A percentile compares a stretch with the other conserved stretches of the same genome.
Evolutionary conservation across 768 basidiomycete genomes (phyloP).

Genomic region (Suillus variegatus): DNA sequence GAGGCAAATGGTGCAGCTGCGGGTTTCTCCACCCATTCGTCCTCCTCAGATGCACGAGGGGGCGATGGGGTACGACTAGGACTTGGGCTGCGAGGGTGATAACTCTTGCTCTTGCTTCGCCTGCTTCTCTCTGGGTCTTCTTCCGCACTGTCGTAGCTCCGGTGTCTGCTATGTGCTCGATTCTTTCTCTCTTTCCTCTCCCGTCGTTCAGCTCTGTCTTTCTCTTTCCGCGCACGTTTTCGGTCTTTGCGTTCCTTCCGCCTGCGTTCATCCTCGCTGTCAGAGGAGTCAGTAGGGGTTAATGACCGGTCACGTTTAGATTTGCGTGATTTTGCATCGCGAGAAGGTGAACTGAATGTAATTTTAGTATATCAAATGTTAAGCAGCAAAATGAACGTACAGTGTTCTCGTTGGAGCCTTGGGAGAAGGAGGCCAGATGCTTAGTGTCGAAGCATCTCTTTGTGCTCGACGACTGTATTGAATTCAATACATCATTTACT

Average conservation of each 20-base stretch:
- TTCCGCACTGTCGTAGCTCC: constrained; percentile 36
- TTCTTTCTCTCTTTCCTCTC: constrained; percentile 38
- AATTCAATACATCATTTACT: not conserved
- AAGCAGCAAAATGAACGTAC: constrained; percentile 39
- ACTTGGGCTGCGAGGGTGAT: constrained; percentile 32
- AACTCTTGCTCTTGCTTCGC: constrained; percentile 33
- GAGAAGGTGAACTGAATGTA: constrained; percentile 54
- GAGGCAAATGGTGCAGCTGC: constrained; percentile 30
- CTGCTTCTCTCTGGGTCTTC: constrained; percentile 38
- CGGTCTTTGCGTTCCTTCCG: constrained; percentile 61
- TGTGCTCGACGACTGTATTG: constrained; percentile 65
- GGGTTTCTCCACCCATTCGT: constrained; percentile 70
- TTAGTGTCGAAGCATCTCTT: constrained; percentile 54
- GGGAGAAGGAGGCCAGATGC: constrained; percentile 86
- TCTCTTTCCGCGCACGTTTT: constrained; percentile 54
- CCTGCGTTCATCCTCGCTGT: constrained; percentile 58
- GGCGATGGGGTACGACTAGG: constrained; percentile 35
- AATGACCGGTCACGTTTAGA: constrained; percentile 57
- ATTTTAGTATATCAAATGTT: constrained; percentile 1
- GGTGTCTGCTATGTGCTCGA: constrained; percentile 32
- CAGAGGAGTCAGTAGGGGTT: constrained; percentile 44
- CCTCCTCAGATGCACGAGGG: constrained; percentile 40
- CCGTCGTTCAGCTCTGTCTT: constrained; percentile 43
- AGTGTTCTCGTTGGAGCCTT: constrained; percentile 59
- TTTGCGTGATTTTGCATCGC: constrained; percentile 51